Evolutionary conservation across 441 rosid species (phyloP).

Genomic region (Corymbia citriodora): DNA sequence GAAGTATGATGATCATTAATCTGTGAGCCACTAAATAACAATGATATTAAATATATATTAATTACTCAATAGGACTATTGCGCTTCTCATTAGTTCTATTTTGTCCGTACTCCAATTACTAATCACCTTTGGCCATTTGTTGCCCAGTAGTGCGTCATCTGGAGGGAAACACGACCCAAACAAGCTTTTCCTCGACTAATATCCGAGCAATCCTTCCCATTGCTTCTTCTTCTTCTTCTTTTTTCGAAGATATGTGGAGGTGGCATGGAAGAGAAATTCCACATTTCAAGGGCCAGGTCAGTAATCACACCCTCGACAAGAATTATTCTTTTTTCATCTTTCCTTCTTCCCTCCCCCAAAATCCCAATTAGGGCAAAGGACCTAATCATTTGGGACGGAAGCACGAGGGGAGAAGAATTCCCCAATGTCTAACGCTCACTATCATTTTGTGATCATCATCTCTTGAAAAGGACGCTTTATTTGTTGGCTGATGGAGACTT

Average conservation of each 20-base stretch:
- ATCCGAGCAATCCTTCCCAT: background rate
- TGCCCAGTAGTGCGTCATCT: no score
- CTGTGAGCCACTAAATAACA: background rate
- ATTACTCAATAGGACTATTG: background rate
- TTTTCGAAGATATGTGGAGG: background rate
- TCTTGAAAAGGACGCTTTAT: constrained; percentile 36
- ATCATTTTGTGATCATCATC: constrained; percentile 35
- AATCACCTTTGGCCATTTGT: background rate
- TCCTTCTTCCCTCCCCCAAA: background rate
- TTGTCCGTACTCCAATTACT: background rate
- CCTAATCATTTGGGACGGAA: constrained; percentile 28
- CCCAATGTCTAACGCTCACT: constrained; percentile 20
- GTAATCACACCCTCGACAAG: background rate
- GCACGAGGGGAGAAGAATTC: constrained; percentile 20
- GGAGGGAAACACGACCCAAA: background rate
- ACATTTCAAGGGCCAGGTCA: background rate
- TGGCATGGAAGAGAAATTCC: background rate
- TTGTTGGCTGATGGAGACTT: constrained; percentile 25
- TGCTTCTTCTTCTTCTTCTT: background rate
- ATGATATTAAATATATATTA: background rate
- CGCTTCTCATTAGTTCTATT: background rate
- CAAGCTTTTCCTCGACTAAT: background rate
- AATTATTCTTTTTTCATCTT: background rate
- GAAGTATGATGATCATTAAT: background rate
- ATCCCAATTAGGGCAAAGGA: constrained; percentile 18